Base-by-base conservation (phyloP, 176 grass and related monocot species). In the Oryza coarctata region DNA sequence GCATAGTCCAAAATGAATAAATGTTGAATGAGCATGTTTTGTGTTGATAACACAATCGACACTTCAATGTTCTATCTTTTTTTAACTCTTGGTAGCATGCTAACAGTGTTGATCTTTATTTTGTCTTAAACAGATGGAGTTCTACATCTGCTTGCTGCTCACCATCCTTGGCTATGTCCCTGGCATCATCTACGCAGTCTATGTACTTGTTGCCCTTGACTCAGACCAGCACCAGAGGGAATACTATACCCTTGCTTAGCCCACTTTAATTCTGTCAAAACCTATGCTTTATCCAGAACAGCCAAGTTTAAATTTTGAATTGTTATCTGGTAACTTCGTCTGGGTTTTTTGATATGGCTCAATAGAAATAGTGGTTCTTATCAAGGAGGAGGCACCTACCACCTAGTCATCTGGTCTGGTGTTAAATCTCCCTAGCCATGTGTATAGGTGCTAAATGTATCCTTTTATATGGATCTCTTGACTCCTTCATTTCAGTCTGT, bases 111-210 rank as follows among this genome's bases (percentile, higher is more conserved):
- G 9, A 5, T 43, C 12, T 14, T 74, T 25, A 34, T 79, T 74
- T 49, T 45, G 2, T n/a, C 27, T 70, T 74, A 30, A 76, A 82
- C 78, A 91, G 91, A 78, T 85, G 34, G 88, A 94, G 68, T 91
- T 94, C 82, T 94, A 88, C 82, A 83, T 94, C 82, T 94, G 91
- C 61, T 44, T 94, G 74, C 85, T 91, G 80, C 88, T 94, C 66
- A 94, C 91, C 14, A 65, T 94, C 75, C 74, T 94, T 49, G 91
- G 91, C 64, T 90, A 88, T 43, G 3, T 94, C 60, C 91, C 91
- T 40, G 91, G 91, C 60, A 94, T 94, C 70, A 85, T 94, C 85
- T 94, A 94, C 3, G 91, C 88, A 0, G 60, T 94, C 28, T 94
- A 85, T 11, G 74, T 94, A 23, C 88, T 94, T 49, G 82, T 94